Base-by-base conservation (phyloP, 75 land plant species). In the Isoetes taiwanensis region DNA sequence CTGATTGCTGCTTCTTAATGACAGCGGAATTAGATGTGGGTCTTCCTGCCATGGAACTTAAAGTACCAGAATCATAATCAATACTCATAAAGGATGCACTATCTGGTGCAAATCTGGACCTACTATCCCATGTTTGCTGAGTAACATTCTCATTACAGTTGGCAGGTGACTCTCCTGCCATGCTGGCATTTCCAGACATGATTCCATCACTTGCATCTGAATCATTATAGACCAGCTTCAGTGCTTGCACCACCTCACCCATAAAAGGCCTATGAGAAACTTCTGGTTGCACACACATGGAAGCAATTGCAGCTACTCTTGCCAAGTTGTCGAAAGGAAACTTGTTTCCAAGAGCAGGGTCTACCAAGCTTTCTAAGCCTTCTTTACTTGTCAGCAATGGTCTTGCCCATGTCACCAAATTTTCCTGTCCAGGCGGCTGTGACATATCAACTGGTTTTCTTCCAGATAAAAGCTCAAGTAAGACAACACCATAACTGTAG, bases 401-500 rank as follows among this genome's bases (percentile, higher is more conserved):
- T n/a, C n/a, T n/a, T n/a, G n/a, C n/a, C n/a, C n/a, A n/a, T n/a
- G n/a, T n/a, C n/a, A n/a, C n/a, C n/a, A n/a, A n/a, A n/a, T n/a
- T n/a, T n/a, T n/a, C 78, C 31, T 70, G 71, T 4, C 81, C 78
- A 11, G 41, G 59, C 20, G 78, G 76, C 41, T 69, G 54, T 14
- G 52, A 42, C 74, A 78, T 72, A 42, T 79, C 78, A 17, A 79
- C 75, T 21, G 82, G 78, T 38, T 67, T 58, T 43, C 75, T 62
- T 34, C 82, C 78, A 20, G 82, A 63, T 12, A 79, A 72, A 30
- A 79, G 71, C 74, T 79, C 78, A 4, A 79, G 68, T 12, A 79
- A 68, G 14, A 79, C 82, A 14, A 79, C 82, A 8, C 82, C 82
- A 40, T 71, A 79, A 62, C 75, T 79, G 62, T 79, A 79, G 1